Base-by-base conservation (phyloP, 1,284 basidiomycete genomes). In the Naganishia liquefaciens region DNA sequence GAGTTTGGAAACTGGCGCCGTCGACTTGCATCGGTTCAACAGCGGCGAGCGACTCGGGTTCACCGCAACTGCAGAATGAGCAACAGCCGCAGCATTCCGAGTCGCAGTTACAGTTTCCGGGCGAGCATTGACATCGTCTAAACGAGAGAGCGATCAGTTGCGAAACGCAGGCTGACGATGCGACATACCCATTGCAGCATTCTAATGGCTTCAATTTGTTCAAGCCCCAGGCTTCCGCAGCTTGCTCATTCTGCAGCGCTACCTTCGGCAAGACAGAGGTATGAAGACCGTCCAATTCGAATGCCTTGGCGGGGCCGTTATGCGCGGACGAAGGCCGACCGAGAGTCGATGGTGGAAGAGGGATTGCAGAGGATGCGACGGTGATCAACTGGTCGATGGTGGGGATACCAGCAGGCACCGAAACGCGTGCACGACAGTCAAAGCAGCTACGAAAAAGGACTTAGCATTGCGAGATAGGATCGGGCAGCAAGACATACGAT, bases 41-140 rank as follows among this genome's bases (percentile, higher is more conserved):
- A 37, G 33, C 33, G 6, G 40, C n/a, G 15, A 27, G 23, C 7
- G 46, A 9, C 11, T 39, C 54, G 15, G 55, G 33, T 10, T 60
- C 46, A 9, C 68, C 74, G 54, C 78, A 79, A 13, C 70, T 69
- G 65, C 78, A 79, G 33, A 73, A 68, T 7, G 71, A 66, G 62
- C 78, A 79, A 66, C 79, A 80, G 10, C 78, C 78, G 64, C 79
- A 80, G 67, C 78, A 79, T 5, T 79, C 76, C 47, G 72, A 72
- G 57, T 75, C 72, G 67, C 79, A 80, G 10, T 70, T 70, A 66
- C 79, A 80, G 46, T 76, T 66, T 2, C 77, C 78, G 0, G 75
- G 73, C 1, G 73, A 39, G 64, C 79, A 79, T 63, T 76, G 74
- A 65, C 79, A 80, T 50, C 76, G 71, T 19, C 66, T 68, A 28